phyloP scores from a whole-genome alignment of 2,329 filamentous ascomycete species.

The Pseudophaeomoniella oleicola region DNA sequence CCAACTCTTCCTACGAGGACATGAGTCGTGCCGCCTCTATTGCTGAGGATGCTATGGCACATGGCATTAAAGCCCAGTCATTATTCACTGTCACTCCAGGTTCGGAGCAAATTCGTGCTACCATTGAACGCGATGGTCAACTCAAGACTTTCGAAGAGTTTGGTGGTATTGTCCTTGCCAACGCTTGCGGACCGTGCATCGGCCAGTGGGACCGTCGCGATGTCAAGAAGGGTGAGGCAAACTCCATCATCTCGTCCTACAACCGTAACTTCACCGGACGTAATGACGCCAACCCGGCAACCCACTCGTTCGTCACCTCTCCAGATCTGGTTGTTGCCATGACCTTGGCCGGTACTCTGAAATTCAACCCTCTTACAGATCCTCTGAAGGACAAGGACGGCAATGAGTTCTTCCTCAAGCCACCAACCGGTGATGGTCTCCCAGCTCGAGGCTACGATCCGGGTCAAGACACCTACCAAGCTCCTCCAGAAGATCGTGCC shows the following conservation, averaged over 20 bases:
- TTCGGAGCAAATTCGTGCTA: conserved; percentile 91
- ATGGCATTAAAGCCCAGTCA: conserved; percentile 87
- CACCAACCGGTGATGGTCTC: conserved; percentile 68
- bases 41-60: conserved; percentile 75
- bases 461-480: conserved; percentile 88
- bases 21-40: conserved; percentile 91
- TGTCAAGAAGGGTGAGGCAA: conserved; percentile 86
- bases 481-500: conserved; percentile 66
- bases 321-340: conserved; percentile 81
- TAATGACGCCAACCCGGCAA: conserved; percentile 91
- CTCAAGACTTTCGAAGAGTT: conserved; percentile 93
- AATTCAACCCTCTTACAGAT: conserved; percentile 93
- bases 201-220: conserved; percentile 89
- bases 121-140: conserved; percentile 80
- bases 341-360: conserved; percentile 66
- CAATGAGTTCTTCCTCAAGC: conserved; percentile 81
- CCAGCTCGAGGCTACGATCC: conserved; percentile 75
- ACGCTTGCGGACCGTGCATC: conserved; percentile 86
- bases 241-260: conserved; percentile 97
- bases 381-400: conserved; percentile 87
- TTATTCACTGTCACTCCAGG: conserved; percentile 92
- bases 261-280: conserved; percentile 99
- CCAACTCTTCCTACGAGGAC: conserved; percentile 78
- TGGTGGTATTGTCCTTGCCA: conserved; percentile 84
- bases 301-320: conserved; percentile 84